A percentile compares a stretch with the other conserved stretches of the same genome.
Evolutionary conservation across 306 rosid species (phyloP).

Genomic region (Crotalaria pallida): DNA sequence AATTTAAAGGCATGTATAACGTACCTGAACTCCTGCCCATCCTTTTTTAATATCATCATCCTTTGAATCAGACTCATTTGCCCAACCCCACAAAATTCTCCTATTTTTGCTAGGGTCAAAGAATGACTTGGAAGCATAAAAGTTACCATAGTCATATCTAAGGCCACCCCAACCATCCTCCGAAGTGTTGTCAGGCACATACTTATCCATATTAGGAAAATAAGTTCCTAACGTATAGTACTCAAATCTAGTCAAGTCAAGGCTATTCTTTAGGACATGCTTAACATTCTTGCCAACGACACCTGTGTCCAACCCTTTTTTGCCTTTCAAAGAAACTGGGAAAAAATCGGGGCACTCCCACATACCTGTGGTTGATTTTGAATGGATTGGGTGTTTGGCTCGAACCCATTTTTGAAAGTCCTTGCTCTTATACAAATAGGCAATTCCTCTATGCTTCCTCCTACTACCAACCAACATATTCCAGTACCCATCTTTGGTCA

Average conservation of each 20-base stretch:
- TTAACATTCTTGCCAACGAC: conserved; percentile 27
- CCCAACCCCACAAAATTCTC: conserved; percentile 91
- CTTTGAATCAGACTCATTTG: conserved; percentile 62
- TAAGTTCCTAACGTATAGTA: conserved; percentile 68
- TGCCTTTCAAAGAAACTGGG: conserved; percentile 40
- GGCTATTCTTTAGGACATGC: conserved; percentile 64
- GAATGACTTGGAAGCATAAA: conserved; percentile 86
- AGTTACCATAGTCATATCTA: conserved; percentile 85
- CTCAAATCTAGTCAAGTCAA: conserved; percentile 71
- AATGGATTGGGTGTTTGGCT: conserved; percentile 70
- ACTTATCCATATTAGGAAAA: conserved; percentile 26
- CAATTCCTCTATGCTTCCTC: conserved; percentile 50
- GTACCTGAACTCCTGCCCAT: conserved; percentile 93
- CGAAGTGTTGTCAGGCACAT: conserved; percentile 44
- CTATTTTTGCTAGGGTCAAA: conserved; percentile 50
- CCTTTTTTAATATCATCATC: conserved; percentile 45
- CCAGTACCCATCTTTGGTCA: conserved; percentile 50
- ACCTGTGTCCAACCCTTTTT: conserved; percentile 48
- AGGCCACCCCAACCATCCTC: conserved; percentile 71
- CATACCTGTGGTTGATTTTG: conserved; percentile 51
- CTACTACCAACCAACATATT: conserved; percentile 54
- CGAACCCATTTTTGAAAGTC: conserved; percentile 53
- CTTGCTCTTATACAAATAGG: conserved; percentile 52
- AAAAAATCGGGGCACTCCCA: conserved; percentile 92
- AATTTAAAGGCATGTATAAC: not conserved